A percentile compares a stretch with the other conserved stretches of the same genome.
These are phyloP conservation scores for Paratinospora sagittata DNA, from an alignment of 164 flowering plant genomes.

Conservation along the genomic window DNA sequence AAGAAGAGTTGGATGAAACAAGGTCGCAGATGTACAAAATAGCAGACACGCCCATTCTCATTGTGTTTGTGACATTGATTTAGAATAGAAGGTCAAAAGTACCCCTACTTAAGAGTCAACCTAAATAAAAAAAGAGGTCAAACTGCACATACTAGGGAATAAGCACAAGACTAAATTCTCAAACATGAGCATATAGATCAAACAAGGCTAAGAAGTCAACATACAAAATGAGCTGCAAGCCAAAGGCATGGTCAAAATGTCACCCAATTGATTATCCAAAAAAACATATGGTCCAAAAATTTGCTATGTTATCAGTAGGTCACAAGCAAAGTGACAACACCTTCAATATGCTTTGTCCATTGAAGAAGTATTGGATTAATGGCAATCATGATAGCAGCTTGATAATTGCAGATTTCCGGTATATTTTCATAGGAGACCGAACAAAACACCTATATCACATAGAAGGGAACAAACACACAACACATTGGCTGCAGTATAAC, in stretches of 20 bases:
- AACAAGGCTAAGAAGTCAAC: background rate
- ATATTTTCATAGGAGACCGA: background rate
- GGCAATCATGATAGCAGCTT: background rate
- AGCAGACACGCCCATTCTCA: too few relatives aligned
- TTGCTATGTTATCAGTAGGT: background rate
- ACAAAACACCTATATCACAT: background rate
- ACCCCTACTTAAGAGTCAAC: too few relatives aligned
- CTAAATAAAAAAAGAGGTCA: too few relatives aligned
- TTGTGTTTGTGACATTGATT: too few relatives aligned
- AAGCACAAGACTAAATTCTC: too few relatives aligned
- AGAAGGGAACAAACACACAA: background rate
- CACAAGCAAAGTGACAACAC: background rate
- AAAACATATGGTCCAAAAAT: background rate
- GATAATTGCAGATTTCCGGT: background rate
- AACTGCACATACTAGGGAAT: too few relatives aligned
- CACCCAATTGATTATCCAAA: background rate
- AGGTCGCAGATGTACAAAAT: too few relatives aligned
- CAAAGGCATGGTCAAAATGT: background rate
- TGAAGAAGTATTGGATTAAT: background rate
- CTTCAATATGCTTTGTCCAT: background rate
- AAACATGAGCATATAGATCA: slow-evolving; percentile 1
- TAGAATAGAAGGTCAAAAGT: too few relatives aligned
- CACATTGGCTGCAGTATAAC: background rate
- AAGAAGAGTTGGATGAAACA: too few relatives aligned
- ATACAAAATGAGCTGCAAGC: background rate